A percentile compares a stretch with the other conserved stretches of the same genome.
Evolutionary conservation across 2,329 filamentous ascomycete genomes (phyloP).

Genomic region (Boeremia exigua): DNA sequence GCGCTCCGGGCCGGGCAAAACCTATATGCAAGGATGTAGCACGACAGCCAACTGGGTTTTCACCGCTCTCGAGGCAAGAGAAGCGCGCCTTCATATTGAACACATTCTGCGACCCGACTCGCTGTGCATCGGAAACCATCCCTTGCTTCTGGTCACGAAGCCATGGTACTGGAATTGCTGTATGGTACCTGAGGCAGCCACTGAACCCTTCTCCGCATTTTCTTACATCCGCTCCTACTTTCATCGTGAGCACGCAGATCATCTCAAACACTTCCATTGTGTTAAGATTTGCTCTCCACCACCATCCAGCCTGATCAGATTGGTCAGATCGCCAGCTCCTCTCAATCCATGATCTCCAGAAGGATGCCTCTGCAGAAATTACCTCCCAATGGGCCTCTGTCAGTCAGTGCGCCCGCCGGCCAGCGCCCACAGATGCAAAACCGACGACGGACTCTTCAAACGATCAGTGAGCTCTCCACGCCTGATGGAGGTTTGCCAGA

Average conservation of each 20-base stretch:
- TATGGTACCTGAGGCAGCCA: slow-evolving; percentile 4
- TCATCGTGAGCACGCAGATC: neutral
- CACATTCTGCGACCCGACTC: slow-evolving; percentile 14
- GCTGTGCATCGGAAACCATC: slow-evolving; percentile 19
- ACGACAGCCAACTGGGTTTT: slow-evolving; percentile 26
- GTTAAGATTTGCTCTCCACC: neutral
- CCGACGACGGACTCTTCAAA: slow-evolving; percentile 37
- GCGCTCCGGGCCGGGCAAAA: slow-evolving; percentile 17
- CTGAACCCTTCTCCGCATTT: slow-evolving; percentile 15
- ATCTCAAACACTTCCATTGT: neutral
- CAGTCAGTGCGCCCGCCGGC: neutral
- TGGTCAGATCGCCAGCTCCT: neutral
- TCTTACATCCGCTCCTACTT: neutral
- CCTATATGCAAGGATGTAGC: slow-evolving; percentile 26
- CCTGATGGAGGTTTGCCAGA: slow-evolving; percentile 19
- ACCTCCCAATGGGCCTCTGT: slow-evolving; percentile 15
- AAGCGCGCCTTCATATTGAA: slow-evolving; percentile 28
- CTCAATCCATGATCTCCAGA: neutral
- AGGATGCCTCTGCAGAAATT: slow-evolving; percentile 30
- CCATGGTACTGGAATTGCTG: slow-evolving; percentile 22
- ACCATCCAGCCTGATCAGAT: neutral
- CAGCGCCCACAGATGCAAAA: slow-evolving; percentile 22
- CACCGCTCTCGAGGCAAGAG: slow-evolving; percentile 14
- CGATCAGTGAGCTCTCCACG: slow-evolving; percentile 35
- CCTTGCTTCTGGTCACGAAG: slow-evolving; percentile 15